phyloP scores from a whole-genome alignment of 2,329 filamentous ascomycete genomes.

The Fusarium incarnatum region DNA sequence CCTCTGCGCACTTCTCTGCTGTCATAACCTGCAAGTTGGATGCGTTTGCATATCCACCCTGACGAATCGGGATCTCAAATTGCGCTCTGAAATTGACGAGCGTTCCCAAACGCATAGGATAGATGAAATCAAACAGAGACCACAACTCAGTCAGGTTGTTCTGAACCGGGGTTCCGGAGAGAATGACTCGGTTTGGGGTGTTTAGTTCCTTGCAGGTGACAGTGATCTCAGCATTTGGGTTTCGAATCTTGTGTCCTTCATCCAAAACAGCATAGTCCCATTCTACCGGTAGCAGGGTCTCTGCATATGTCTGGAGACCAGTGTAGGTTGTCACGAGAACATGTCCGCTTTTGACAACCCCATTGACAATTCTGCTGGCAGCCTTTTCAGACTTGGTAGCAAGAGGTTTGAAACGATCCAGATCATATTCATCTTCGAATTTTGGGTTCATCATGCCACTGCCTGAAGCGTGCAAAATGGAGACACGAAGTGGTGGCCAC shows the following conservation, averaged over 20 bases:
- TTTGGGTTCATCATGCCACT: conserved; percentile 95
- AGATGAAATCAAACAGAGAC: conserved; percentile 98
- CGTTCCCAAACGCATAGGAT: conserved; percentile 93
- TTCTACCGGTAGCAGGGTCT: conserved; percentile 81
- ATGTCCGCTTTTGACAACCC: conserved; percentile 86
- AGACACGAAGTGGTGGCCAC: conserved; percentile 99
- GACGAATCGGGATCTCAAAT: conserved; percentile 93
- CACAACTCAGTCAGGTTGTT: conserved; percentile 96
- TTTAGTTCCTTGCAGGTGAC: conserved; percentile 94
- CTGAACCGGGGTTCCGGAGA: conserved; percentile 97
- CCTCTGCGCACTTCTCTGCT: conserved; percentile 92
- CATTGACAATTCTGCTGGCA: conserved; percentile 83
- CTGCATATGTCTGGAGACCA: conserved; percentile 91
- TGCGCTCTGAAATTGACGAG: conserved; percentile 89
- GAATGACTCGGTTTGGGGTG: conserved; percentile 89
- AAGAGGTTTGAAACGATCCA: conserved; percentile 56
- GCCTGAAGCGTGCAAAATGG: conserved; percentile 93
- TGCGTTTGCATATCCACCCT: conserved; percentile 95
- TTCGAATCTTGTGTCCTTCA: conserved; percentile 97
- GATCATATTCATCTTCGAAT: conserved; percentile 65
- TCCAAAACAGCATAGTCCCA: conserved; percentile 97
- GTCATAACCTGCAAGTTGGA: conserved; percentile 95
- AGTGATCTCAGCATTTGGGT: conserved; percentile 94
- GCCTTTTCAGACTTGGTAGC: conserved; percentile 61
- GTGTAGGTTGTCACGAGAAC: conserved; percentile 96